phyloP scores from a whole-genome alignment of 257 asterid genomes.

The Leonotis leonurus region DNA sequence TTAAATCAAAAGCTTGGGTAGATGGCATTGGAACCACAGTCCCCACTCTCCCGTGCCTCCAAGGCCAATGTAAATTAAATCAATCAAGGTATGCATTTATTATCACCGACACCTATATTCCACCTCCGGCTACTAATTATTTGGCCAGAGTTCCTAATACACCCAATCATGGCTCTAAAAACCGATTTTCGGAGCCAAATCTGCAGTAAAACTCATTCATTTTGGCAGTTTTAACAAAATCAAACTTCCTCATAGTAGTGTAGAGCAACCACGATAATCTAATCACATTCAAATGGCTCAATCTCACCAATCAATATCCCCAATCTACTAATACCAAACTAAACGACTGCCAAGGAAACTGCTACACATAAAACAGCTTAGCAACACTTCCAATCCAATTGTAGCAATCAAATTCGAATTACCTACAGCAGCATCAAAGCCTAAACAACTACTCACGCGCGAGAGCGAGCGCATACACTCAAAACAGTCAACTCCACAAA shows the following conservation, averaged over 20 bases:
- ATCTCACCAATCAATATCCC: constrained; percentile 4
- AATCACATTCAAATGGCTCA: constrained; percentile 7
- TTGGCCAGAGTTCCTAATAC: background rate
- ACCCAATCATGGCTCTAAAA: background rate
- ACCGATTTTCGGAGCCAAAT: background rate
- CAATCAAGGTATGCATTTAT: background rate
- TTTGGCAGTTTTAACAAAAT: background rate
- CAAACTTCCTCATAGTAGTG: background rate
- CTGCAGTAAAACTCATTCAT: background rate
- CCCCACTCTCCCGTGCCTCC: background rate
- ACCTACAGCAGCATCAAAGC: constrained; percentile 12
- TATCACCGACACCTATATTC: background rate
- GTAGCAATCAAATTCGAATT: constrained; percentile 9
- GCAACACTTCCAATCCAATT: background rate
- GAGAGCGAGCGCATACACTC: background rate
- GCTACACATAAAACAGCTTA: constrained; percentile 4
- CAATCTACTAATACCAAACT: constrained; percentile 11
- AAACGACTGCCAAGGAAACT: background rate
- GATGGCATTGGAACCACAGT: background rate
- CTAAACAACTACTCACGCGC: too few species aligned
- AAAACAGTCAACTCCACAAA: constrained; percentile 6
- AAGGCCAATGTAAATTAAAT: background rate
- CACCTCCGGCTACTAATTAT: constrained; percentile 6
- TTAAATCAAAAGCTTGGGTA: background rate
- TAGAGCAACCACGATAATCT: constrained; percentile 5